These are phyloP conservation scores for Alloteropsis angusta DNA, from an alignment of 202 grass and related monocot species.

Conservation along the genomic window DNA sequence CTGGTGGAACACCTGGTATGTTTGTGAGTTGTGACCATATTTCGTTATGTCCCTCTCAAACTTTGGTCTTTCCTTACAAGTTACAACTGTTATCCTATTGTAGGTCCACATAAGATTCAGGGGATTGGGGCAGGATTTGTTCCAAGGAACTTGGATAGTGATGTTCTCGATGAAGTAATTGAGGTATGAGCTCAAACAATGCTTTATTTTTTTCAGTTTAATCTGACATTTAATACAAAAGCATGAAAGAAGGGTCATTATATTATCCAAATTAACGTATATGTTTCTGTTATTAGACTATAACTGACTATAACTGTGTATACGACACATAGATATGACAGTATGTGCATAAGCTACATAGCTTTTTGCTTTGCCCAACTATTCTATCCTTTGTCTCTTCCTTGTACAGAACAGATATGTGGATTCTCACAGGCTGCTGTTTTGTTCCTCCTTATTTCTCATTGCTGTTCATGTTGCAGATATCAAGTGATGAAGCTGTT, in stretches of 20 bases:
- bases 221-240: background rate
- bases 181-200: constrained; percentile 36
- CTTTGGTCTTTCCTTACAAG: constrained; percentile 9
- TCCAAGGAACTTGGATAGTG: constrained; percentile 62
- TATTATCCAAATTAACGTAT: background rate
- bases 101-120: constrained; percentile 95
- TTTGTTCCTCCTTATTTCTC: background rate
- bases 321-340: background rate
- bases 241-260: background rate
- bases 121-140: constrained; percentile 88
- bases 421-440: background rate
- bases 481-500: constrained; percentile 89
- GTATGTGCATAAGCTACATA: background rate
- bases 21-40: constrained; percentile 6
- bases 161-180: constrained; percentile 75
- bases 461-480: constrained; percentile 27
- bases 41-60: too few relatives aligned
- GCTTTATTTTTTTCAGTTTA: constrained; percentile 1
- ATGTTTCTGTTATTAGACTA: background rate
- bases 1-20: constrained; percentile 79
- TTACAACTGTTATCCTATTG: background rate
- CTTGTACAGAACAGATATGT: background rate
- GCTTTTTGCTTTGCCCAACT: background rate
- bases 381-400: background rate
- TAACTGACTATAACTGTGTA: too few relatives aligned